Conservation (phyloP, 1,139 yeast species). For the Kodamaea suecica region DNA sequence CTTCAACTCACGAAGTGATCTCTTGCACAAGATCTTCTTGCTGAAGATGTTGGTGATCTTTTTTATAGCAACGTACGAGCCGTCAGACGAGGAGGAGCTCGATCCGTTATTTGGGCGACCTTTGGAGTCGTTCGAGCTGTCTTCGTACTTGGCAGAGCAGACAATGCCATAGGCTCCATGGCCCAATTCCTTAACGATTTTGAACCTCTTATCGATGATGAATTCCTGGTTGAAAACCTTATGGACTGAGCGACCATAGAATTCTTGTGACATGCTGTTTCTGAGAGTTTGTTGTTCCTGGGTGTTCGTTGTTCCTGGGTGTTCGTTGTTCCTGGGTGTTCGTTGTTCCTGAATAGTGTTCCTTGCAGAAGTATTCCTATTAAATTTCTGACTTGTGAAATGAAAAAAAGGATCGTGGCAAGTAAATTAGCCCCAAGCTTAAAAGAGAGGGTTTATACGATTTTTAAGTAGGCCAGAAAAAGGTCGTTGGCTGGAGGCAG, state of each 20-base stretch:
- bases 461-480: no score
- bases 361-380: no score
- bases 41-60: conserved; percentile 90
- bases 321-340: no score
- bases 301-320: no score
- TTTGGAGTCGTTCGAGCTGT: conserved; percentile 30
- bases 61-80: conserved; percentile 76
- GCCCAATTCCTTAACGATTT: conserved; percentile 85
- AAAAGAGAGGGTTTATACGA: no score
- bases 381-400: no score
- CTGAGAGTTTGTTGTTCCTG: no score
- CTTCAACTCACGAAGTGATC: conserved; percentile 87
- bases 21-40: conserved; percentile 80
- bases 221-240: conserved; percentile 87
- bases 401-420: no score
- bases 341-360: no score
- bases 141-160: conserved; percentile 88
- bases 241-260: conserved; percentile 38
- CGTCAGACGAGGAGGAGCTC: conserved; percentile 19
- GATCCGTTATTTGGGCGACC: conserved; percentile 5
- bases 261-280: conserved; percentile 7
- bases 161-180: conserved; percentile 98
- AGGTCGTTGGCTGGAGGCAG: no score
- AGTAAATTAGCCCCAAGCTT: no score
- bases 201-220: conserved; percentile 79